Conservation (phyloP, 1,284 basidiomycete genomes). For the Moniliella sp. region DNA sequence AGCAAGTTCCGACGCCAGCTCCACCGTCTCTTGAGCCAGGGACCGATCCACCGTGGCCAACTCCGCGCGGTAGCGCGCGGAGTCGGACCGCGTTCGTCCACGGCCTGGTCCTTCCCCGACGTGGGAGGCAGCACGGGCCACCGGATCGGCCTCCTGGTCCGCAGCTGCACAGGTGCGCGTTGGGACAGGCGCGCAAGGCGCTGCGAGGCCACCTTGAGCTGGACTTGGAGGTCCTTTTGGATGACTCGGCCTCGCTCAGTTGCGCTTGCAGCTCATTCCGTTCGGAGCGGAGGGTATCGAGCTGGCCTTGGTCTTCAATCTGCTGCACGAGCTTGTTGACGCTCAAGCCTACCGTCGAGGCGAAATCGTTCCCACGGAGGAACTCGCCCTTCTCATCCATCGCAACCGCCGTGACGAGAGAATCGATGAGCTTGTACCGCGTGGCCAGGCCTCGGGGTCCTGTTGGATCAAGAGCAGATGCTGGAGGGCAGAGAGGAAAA, state of each 20-base stretch:
- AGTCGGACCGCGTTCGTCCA: no score
- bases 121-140: no score
- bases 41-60: conserved; percentile 53
- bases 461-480: conserved; percentile 73
- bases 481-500: conserved; percentile 75
- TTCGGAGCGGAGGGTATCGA: no score
- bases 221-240: no score
- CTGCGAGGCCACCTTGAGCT: conserved; percentile 43
- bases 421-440: conserved; percentile 79
- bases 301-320: conserved; percentile 71
- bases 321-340: conserved; percentile 70
- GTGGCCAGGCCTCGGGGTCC: conserved; percentile 48
- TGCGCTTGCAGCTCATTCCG: no score
- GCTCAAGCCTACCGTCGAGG: conserved; percentile 63
- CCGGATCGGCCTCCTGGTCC: no score
- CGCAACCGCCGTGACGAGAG: conserved; percentile 74
- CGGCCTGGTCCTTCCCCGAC: no score
- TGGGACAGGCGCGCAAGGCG: no score
- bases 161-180: no score
- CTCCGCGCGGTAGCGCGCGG: no score
- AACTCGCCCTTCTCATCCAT: conserved; percentile 55
- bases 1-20: conserved; percentile 62
- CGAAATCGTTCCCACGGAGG: conserved; percentile 45
- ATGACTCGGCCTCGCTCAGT: no score
- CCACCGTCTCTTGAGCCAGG: conserved; percentile 57